phyloP scores from a whole-genome alignment of 2,329 filamentous ascomycete species.

The Leptographium lundbergii region DNA sequence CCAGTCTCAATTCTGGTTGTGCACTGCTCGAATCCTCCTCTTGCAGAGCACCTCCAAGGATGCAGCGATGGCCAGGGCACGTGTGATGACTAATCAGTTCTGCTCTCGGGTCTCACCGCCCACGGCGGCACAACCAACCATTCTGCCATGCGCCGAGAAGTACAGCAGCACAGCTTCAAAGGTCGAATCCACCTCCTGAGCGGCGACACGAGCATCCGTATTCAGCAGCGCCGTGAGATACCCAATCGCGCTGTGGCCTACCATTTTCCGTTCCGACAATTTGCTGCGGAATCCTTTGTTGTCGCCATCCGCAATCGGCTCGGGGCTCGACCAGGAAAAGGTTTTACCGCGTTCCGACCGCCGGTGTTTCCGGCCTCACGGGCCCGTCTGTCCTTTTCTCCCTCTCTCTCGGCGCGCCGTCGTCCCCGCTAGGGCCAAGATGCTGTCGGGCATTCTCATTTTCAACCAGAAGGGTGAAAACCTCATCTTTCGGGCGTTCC shows the following conservation, averaged over 20 bases:
- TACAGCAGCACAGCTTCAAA: background rate
- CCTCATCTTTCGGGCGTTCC: conserved; percentile 97
- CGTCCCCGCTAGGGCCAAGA: conserved; percentile 29
- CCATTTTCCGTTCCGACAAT: background rate
- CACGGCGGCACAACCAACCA: background rate
- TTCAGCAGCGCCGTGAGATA: background rate
- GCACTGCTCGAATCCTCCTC: background rate
- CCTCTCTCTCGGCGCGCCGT: background rate
- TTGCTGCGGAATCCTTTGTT: background rate
- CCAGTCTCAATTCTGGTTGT: background rate
- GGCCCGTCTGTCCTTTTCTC: background rate
- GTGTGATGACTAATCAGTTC: background rate
- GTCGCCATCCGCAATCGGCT: background rate
- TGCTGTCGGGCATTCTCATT: conserved; percentile 94
- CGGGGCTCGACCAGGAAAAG: background rate
- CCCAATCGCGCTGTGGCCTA: background rate
- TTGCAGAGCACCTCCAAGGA: too few species aligned
- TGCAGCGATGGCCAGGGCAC: background rate
- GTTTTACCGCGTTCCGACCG: background rate
- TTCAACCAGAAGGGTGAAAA: conserved; percentile 99
- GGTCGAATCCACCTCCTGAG: background rate
- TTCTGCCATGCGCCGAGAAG: background rate
- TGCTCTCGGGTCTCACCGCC: background rate
- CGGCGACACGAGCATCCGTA: background rate
- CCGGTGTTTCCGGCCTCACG: background rate